These are phyloP conservation scores for Curvularia hawaiiensis DNA, from an alignment of 2,329 filamentous ascomycete genomes.

Conservation along the genomic window DNA sequence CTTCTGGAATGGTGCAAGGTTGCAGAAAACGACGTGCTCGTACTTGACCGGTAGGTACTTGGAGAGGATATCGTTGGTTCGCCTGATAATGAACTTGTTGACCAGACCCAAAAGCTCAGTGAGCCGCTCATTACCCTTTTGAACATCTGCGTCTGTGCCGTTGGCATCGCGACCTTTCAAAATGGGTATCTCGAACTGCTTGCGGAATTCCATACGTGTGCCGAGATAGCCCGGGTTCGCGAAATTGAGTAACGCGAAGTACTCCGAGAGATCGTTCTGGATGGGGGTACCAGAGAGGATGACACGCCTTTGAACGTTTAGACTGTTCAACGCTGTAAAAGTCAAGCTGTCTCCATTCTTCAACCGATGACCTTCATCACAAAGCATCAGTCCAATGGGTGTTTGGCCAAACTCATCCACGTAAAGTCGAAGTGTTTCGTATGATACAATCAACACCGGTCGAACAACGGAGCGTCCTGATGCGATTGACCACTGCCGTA, in stretches of 20 bases:
- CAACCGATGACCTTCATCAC: slow-evolving; percentile 93
- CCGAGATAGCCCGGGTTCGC: slow-evolving; percentile 93
- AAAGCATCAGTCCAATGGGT: slow-evolving; percentile 89
- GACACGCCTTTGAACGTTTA: slow-evolving; percentile 89
- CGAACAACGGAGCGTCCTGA: slow-evolving; percentile 87
- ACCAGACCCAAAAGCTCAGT: slow-evolving; percentile 81
- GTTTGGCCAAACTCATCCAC: slow-evolving; percentile 88
- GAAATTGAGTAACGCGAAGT: slow-evolving; percentile 94
- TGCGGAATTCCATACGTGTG: slow-evolving; percentile 87
- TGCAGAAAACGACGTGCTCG: slow-evolving; percentile 98
- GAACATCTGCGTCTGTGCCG: slow-evolving; percentile 79
- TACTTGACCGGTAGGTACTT: slow-evolving; percentile 99
- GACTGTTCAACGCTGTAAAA: slow-evolving; percentile 84
- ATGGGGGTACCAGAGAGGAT: slow-evolving; percentile 97
- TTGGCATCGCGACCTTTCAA: slow-evolving; percentile 88
- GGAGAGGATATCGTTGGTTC: slow-evolving; percentile 96
- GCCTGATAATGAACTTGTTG: slow-evolving; percentile 98
- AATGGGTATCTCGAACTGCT: slow-evolving; percentile 92
- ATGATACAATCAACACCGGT: slow-evolving; percentile 96
- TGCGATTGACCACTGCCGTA: slow-evolving; percentile 93
- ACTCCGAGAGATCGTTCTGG: slow-evolving; percentile 97
- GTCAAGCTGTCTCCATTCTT: slow-evolving; percentile 98
- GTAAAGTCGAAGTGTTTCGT: slow-evolving; percentile 91
- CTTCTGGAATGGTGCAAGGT: slow-evolving; percentile 88
- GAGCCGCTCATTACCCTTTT: slow-evolving; percentile 83